Conservation (phyloP, 306 rosid species). For the Dicorynia guianensis region DNA sequence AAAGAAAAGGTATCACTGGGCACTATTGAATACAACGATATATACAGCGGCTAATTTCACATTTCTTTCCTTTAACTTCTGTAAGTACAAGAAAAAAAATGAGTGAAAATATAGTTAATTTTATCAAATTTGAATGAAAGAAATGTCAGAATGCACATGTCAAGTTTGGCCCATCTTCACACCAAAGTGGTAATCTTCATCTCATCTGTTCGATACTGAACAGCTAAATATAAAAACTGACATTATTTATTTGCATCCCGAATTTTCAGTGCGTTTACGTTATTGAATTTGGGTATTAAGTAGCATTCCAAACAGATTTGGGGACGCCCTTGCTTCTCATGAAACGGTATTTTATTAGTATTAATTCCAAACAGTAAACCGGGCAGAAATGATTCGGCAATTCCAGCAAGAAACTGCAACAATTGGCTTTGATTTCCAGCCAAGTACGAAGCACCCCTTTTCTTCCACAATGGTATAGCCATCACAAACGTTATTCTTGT, state of each 20-base stretch:
- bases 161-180: conserved; percentile 37
- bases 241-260: conserved; percentile 32
- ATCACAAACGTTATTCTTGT: conserved; percentile 57
- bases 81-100: conserved; percentile 3
- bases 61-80: background rate
- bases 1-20: background rate
- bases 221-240: conserved; percentile 39
- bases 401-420: conserved; percentile 95
- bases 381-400: conserved; percentile 47
- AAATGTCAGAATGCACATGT: conserved; percentile 43
- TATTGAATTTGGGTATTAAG: conserved; percentile 37
- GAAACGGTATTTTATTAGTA: conserved; percentile 49
- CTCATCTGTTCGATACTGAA: conserved; percentile 45
- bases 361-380: background rate
- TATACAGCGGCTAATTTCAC: background rate
- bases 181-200: conserved; percentile 55
- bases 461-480: conserved; percentile 81
- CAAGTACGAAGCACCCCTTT: conserved; percentile 88
- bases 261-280: conserved; percentile 21
- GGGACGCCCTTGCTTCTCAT: conserved; percentile 22
- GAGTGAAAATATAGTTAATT: conserved; percentile 18
- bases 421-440: conserved; percentile 91
- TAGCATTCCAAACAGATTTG: conserved; percentile 24
- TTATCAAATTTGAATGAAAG: conserved; percentile 39
- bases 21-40: background rate